Evolutionary conservation across 305 asterid genomes (phyloP).

Genomic region (Salvia sclarea): DNA sequence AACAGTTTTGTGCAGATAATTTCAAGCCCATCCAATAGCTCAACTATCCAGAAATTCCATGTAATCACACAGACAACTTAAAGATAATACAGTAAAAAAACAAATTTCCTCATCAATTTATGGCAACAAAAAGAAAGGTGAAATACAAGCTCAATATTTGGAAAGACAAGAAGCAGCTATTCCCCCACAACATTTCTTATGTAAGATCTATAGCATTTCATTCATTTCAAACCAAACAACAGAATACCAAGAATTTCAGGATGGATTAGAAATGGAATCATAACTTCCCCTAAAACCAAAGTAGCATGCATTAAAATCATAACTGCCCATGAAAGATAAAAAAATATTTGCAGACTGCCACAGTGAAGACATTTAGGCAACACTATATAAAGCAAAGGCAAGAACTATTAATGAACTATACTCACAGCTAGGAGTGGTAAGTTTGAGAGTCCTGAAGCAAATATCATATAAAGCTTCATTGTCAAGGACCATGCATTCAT

Average conservation of each 20-base stretch:
- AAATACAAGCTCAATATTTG: neutral
- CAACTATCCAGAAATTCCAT: neutral
- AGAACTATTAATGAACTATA: constrained; percentile 8
- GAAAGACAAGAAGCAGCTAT: neutral
- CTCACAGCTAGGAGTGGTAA: constrained; percentile 81
- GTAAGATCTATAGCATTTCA: neutral
- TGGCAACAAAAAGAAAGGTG: neutral
- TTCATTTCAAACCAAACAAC: neutral
- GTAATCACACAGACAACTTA: neutral
- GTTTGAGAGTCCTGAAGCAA: constrained; percentile 71
- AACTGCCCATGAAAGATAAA: neutral
- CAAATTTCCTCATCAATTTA: neutral
- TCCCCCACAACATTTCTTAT: neutral
- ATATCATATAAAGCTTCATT: constrained; percentile 65
- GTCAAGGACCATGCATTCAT: constrained; percentile 74
- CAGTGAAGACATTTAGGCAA: neutral
- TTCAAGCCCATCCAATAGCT: too few species aligned
- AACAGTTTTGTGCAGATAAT: neutral
- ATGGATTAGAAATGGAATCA: neutral
- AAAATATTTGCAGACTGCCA: neutral
- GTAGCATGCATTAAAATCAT: too few species aligned
- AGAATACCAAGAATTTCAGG: neutral
- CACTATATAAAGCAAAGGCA: neutral
- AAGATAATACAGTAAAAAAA: neutral
- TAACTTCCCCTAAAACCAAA: neutral